These are phyloP conservation scores for Mycena amicta DNA, from an alignment of 768 basidiomycete species.

Conservation along the genomic window DNA sequence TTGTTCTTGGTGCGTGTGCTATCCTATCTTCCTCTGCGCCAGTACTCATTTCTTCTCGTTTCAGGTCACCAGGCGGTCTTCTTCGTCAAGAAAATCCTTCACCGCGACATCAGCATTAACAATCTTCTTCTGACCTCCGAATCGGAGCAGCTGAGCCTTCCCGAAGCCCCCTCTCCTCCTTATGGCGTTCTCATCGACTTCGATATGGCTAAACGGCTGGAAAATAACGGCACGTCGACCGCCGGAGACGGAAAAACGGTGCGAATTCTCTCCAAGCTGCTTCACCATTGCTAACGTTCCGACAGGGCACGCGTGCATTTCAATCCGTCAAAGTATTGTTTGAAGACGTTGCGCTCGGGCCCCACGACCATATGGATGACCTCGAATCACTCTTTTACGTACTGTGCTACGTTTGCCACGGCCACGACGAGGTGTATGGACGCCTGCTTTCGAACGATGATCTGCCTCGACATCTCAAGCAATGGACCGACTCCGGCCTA, in stretches of 20 bases:
- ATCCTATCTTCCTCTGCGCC: not conserved
- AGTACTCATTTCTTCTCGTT: not conserved
- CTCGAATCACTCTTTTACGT: not conserved
- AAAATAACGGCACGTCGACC: not conserved
- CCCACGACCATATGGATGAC: not conserved
- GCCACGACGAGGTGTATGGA: no score
- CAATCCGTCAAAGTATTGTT: not conserved
- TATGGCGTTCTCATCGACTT: conserved; percentile 6
- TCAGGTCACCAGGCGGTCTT: conserved; percentile 21
- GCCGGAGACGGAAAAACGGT: conserved; percentile 7
- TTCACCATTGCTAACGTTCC: not conserved
- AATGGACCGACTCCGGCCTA: no score
- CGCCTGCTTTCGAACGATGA: no score
- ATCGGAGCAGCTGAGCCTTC: not conserved
- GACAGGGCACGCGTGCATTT: not conserved
- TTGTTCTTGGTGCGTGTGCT: conserved; percentile 19
- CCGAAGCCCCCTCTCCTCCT: not conserved
- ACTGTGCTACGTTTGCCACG: not conserved
- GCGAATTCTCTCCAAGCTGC: not conserved
- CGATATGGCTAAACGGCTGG: not conserved
- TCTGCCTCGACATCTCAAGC: no score
- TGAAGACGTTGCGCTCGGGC: not conserved
- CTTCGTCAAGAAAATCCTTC: conserved; percentile 24
- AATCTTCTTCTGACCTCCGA: conserved; percentile 24
- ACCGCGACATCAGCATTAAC: conserved; percentile 29